Evolutionary conservation across 73 alveolate genomes (phyloP).

Genomic region (Effrenium voratum): DNA sequence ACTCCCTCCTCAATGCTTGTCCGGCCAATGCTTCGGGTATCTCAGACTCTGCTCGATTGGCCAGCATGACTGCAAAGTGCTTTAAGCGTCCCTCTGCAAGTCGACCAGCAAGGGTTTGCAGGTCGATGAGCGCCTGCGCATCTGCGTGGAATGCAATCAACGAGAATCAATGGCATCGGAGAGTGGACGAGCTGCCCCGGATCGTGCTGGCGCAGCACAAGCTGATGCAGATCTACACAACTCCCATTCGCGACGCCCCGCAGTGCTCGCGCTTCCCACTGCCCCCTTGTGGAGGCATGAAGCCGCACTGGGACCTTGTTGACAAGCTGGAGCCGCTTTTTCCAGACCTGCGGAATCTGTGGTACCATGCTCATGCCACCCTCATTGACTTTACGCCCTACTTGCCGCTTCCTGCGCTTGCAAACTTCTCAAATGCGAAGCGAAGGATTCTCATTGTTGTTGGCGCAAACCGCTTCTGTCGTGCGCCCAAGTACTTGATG

Average conservation of each 20-base stretch:
- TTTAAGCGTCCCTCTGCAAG: no score
- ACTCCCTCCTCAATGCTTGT: no score
- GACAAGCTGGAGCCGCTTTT: not conserved
- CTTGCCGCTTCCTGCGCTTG: slow-evolving; percentile 8
- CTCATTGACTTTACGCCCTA: slow-evolving; percentile 23
- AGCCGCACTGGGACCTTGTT: not conserved
- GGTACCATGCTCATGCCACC: not conserved
- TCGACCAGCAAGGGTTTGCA: no score
- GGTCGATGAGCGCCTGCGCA: slow-evolving; percentile 11
- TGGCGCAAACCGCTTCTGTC: slow-evolving; percentile 8
- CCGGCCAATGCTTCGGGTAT: no score
- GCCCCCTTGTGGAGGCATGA: not conserved
- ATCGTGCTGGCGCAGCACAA: not conserved
- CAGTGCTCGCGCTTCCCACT: no score
- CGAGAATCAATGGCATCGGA: not conserved
- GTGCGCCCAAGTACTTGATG: slow-evolving; percentile 6
- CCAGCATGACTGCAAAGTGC: no score
- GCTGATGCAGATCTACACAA: not conserved
- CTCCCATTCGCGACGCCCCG: no score
- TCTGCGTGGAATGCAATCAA: not conserved
- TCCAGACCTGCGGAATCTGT: slow-evolving; percentile 38
- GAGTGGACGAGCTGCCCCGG: not conserved
- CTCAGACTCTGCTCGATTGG: no score
- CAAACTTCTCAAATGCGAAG: not conserved
- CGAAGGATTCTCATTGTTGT: not conserved